Evolutionary conservation across 2,329 filamentous ascomycete genomes (phyloP).

Genomic region (Dothistroma septosporum): DNA sequence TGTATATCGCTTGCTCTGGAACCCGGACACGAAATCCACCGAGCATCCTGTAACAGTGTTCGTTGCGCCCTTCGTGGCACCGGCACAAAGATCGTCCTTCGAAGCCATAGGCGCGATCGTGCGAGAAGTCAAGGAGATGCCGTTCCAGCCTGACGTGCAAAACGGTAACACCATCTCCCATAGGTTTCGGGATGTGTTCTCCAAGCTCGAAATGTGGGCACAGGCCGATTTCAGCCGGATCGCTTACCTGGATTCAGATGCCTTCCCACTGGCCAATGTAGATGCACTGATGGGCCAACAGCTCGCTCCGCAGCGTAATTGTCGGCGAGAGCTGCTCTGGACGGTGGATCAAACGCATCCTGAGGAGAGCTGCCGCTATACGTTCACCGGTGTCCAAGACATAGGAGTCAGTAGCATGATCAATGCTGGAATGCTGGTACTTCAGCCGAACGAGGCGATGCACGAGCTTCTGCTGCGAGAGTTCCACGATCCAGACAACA

Average conservation of each 20-base stretch:
- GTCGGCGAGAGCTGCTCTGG: slow-evolving; percentile 24
- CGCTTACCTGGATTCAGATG: slow-evolving; percentile 35
- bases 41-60: slow-evolving; percentile 33
- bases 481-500: slow-evolving; percentile 26
- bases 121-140: slow-evolving; percentile 30
- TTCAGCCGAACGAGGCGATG: slow-evolving; percentile 32
- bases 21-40: slow-evolving; percentile 21
- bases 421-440: slow-evolving; percentile 35
- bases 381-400: slow-evolving; percentile 28
- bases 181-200: slow-evolving; percentile 36
- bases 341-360: slow-evolving; percentile 26
- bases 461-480: slow-evolving; percentile 33
- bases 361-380: slow-evolving; percentile 29
- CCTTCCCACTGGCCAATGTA: slow-evolving; percentile 31
- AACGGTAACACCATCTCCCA: slow-evolving; percentile 24
- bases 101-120: slow-evolving; percentile 34
- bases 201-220: slow-evolving; percentile 37
- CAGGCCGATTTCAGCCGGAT: slow-evolving; percentile 33
- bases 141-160: slow-evolving; percentile 30
- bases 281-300: slow-evolving; percentile 31
- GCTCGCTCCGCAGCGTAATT: slow-evolving; percentile 23
- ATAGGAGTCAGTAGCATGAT: slow-evolving; percentile 21
- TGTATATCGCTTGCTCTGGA: slow-evolving; percentile 35
- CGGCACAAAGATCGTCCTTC: slow-evolving; percentile 31
- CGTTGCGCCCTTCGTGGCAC: slow-evolving; percentile 34